Conservation (phyloP, 1,284 basidiomycete genomes). For the Ganoderma sinense region DNA sequence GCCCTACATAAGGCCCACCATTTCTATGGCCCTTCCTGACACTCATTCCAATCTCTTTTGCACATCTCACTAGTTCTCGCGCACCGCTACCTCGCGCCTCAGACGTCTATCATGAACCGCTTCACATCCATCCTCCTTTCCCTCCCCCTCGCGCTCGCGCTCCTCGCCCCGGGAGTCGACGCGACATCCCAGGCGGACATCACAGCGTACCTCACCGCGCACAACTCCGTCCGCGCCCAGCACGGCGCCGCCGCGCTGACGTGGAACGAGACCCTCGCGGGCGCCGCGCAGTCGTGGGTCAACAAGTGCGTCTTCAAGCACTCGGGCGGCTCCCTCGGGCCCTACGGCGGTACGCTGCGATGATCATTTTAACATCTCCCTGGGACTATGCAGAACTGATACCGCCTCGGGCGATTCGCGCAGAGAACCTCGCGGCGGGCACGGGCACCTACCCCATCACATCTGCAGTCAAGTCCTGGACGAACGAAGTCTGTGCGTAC, state of each 20-base stretch:
- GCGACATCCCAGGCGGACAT: constrained; percentile 44
- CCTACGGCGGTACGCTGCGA: constrained; percentile 59
- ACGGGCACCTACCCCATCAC: background rate
- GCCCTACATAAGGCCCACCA: constrained; percentile 13
- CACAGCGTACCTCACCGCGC: constrained; percentile 55
- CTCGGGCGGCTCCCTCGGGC: constrained; percentile 66
- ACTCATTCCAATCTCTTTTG: too few species aligned
- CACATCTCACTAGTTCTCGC: too few species aligned
- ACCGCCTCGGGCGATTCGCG: too few species aligned
- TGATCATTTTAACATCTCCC: too few species aligned
- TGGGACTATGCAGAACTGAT: too few species aligned
- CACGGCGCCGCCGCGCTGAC: constrained; percentile 65
- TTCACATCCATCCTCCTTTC: constrained; percentile 46
- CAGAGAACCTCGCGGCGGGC: constrained; percentile 65
- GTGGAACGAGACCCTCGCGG: constrained; percentile 63
- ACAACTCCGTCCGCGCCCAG: constrained; percentile 65
- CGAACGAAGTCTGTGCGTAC: background rate
- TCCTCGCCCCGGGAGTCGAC: constrained; percentile 26
- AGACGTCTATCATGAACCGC: constrained; percentile 47
- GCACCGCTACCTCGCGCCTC: constrained; percentile 17
- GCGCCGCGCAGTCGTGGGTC: constrained; percentile 70
- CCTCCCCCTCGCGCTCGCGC: constrained; percentile 48
- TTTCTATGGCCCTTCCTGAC: constrained; percentile 22
- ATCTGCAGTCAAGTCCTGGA: background rate
- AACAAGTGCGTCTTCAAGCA: constrained; percentile 68